These are phyloP conservation scores for Fusarium circinatum DNA, from an alignment of 2,329 filamentous ascomycete genomes.

Conservation along the genomic window DNA sequence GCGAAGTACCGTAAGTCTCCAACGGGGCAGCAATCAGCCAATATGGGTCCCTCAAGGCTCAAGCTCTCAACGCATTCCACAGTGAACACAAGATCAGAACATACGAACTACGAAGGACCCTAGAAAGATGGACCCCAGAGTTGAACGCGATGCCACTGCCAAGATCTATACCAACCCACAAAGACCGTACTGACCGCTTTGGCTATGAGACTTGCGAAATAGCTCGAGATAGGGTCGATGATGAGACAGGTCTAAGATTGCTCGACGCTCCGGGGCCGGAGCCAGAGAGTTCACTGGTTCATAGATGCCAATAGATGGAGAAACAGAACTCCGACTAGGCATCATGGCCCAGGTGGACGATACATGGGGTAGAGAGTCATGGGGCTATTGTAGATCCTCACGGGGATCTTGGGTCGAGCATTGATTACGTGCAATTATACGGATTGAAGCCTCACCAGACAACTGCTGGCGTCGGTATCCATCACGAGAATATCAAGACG, in stretches of 20 bases:
- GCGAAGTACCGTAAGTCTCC: neutral
- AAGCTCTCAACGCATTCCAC: constrained; percentile 29
- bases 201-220: neutral
- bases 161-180: constrained; percentile 8
- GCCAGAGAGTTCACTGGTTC: constrained; percentile 2
- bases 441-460: constrained; percentile 6
- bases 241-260: constrained; percentile 8
- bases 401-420: constrained; percentile 10
- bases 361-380: constrained; percentile 11
- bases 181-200: neutral
- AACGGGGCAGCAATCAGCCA: neutral
- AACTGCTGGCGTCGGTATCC: neutral
- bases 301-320: constrained; percentile 1
- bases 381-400: constrained; percentile 16
- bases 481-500: neutral
- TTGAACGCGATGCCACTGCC: neutral
- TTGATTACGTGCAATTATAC: constrained; percentile 9
- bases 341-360: neutral
- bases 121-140: constrained; percentile 4
- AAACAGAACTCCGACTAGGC: constrained; percentile 16
- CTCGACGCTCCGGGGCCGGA: constrained; percentile 12
- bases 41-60: neutral
- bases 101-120: neutral
- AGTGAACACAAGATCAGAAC: constrained; percentile 17
- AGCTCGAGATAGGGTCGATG: constrained; percentile 2